Percentiles rank a stretch among this genome's conserved stretches.
phyloP scores from a whole-genome alignment of 495 filamentous ascomycete species.

The Jackrogersella minutella region DNA sequence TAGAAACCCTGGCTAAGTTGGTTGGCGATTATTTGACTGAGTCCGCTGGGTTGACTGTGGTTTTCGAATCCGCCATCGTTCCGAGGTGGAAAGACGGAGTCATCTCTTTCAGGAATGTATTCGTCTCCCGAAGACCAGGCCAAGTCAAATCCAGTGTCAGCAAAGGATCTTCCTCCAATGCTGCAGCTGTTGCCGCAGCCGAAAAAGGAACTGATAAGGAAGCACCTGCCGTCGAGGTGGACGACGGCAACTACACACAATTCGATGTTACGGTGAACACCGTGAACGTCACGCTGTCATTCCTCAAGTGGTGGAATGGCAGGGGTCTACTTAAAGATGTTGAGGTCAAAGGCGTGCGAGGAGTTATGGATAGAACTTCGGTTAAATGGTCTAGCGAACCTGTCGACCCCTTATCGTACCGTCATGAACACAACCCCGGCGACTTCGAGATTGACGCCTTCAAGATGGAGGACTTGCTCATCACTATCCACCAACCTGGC shows the following conservation, averaged over 20 bases:
- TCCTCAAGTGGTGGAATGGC: conserved; percentile 97
- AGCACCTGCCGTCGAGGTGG: conserved; percentile 60
- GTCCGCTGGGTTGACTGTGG: conserved; percentile 92
- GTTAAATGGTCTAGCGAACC: conserved; percentile 74
- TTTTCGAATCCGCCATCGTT: conserved; percentile 97
- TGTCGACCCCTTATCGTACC: conserved; percentile 84
- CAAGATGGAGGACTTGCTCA: conserved; percentile 91
- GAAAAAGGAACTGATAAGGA: conserved; percentile 62
- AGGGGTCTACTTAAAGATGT: conserved; percentile 92
- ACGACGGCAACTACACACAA: conserved; percentile 96
- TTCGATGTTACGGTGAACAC: conserved; percentile 95
- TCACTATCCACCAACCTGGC: conserved; percentile 89
- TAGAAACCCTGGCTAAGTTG: conserved; percentile 92
- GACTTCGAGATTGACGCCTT: conserved; percentile 97
- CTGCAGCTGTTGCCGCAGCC: conserved; percentile 85
- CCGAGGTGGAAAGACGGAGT: conserved; percentile 93
- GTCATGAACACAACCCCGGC: conserved; percentile 85
- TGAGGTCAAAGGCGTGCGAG: conserved; percentile 92
- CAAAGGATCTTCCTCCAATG: conserved; percentile 88
- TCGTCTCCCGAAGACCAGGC: conserved; percentile 90
- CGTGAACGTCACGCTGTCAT: conserved; percentile 96
- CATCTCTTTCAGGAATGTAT: conserved; percentile 96
- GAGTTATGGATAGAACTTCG: conserved; percentile 89
- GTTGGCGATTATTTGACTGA: conserved; percentile 95
- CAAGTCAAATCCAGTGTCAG: conserved; percentile 79